Conservation (phyloP, 73 alveolate genomes). For the Paramecium biaurelia region DNA sequence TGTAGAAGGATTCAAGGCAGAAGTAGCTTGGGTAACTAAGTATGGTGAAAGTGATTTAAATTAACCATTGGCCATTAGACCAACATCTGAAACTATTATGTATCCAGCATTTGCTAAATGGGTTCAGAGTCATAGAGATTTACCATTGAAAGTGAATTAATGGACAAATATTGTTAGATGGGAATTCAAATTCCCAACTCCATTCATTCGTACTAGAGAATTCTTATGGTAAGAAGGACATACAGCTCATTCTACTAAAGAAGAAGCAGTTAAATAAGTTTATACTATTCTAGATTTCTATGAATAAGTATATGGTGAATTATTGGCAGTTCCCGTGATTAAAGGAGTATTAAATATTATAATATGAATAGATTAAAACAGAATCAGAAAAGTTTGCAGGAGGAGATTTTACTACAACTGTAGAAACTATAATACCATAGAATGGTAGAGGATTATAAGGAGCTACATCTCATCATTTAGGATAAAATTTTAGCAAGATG, state of each 20-base stretch:
- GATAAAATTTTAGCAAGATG: conserved; percentile 99
- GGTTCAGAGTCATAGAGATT: conserved; percentile 99
- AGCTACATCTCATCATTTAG: conserved; percentile 99
- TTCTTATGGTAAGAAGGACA: conserved; percentile 99
- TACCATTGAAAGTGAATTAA: conserved; percentile 96
- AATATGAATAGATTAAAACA: conserved; percentile 68
- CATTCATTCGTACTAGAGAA: conserved; percentile 99
- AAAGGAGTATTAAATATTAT: conserved; percentile 75
- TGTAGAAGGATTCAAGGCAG: conserved; percentile 99
- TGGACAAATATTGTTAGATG: conserved; percentile 99
- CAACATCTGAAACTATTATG: conserved; percentile 99
- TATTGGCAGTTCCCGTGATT: conserved; percentile 98
- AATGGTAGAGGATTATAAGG: conserved; percentile 99
- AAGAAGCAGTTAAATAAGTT: conserved; percentile 94
- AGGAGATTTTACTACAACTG: conserved; percentile 93
- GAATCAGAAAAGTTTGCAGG: conserved; percentile 99
- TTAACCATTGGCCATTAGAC: conserved; percentile 99
- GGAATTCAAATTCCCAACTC: conserved; percentile 99
- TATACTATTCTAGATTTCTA: conserved; percentile 92
- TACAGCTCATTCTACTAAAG: conserved; percentile 98
- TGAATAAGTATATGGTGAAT: conserved; percentile 89
- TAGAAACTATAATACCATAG: conserved; percentile 95
- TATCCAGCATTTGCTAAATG: conserved; percentile 99
- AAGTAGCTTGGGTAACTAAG: conserved; percentile 99
- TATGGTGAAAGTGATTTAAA: conserved; percentile 92